phyloP scores from a whole-genome alignment of 2,329 filamentous ascomycete species.

The Ophiostoma quercus region DNA sequence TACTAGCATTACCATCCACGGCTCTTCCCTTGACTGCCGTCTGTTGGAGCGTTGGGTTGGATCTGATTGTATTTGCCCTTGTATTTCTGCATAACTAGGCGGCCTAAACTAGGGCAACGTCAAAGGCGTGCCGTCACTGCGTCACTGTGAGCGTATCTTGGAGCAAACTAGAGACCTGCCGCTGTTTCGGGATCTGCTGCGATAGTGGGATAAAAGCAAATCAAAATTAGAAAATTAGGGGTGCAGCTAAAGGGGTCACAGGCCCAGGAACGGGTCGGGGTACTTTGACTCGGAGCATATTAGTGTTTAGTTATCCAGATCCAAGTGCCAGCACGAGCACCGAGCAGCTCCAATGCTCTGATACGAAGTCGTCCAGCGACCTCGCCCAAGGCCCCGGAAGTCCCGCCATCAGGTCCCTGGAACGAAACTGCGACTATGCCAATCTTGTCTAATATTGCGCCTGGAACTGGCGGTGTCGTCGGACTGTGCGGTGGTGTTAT shows the following conservation, averaged over 20 bases:
- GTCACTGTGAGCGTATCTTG: not conserved
- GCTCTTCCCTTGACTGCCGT: constrained; percentile 5
- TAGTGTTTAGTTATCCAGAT: not conserved
- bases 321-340: not conserved
- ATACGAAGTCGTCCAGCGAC: not conserved
- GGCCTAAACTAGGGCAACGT: not conserved
- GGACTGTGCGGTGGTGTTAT: not conserved
- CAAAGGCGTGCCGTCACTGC: not conserved
- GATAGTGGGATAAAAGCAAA: not conserved
- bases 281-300: not conserved
- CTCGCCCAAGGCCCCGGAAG: not conserved
- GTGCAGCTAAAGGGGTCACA: not conserved
- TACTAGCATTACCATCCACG: not conserved
- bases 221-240: constrained; percentile 8
- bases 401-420: not conserved
- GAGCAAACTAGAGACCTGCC: not conserved
- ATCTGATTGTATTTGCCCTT: not conserved
- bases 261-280: not conserved
- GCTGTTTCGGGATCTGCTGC: constrained; percentile 2
- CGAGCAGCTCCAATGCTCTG: not conserved
- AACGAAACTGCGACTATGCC: not conserved
- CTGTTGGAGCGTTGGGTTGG: constrained; percentile 2
- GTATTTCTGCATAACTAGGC: not conserved
- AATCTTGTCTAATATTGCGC: not conserved
- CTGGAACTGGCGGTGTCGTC: constrained; percentile 5